phyloP scores from a whole-genome alignment of 441 rosid species.

The Capsella rubella region DNA sequence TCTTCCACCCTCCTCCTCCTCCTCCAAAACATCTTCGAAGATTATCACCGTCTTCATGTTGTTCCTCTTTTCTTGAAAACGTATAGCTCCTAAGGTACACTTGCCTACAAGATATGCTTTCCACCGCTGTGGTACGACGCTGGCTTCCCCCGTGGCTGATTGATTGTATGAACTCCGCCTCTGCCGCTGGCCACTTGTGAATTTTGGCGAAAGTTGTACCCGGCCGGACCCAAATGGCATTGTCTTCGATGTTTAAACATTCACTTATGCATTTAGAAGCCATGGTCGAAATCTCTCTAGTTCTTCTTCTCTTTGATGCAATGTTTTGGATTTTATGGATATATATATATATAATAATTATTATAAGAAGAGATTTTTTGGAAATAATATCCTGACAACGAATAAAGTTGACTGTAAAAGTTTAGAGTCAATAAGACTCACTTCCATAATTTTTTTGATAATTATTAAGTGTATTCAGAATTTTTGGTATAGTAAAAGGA shows the following conservation, averaged over 20 bases:
- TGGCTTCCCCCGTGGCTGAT: constrained; percentile 18
- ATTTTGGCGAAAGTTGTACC: constrained; percentile 20
- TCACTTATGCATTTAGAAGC: constrained; percentile 22
- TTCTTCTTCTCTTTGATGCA: not conserved
- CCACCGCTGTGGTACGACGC: not conserved
- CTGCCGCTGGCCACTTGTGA: constrained; percentile 37
- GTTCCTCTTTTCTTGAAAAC: constrained; percentile 29
- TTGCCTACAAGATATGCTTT: constrained; percentile 30
- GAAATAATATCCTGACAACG: constrained; percentile 12
- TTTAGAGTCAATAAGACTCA: constrained; percentile 13
- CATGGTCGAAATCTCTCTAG: constrained; percentile 1
- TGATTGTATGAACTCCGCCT: constrained; percentile 30
- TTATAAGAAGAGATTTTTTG: constrained; percentile 11
- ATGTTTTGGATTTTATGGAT: not conserved
- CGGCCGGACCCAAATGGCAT: constrained; percentile 1
- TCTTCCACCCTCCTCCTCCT: not conserved
- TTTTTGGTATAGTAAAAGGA: not conserved
- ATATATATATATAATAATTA: not conserved
- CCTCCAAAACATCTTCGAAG: not conserved
- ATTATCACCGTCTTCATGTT: not conserved
- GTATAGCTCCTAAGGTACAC: constrained; percentile 40
- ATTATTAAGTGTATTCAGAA: not conserved
- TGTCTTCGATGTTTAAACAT: constrained; percentile 19
- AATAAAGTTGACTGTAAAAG: constrained; percentile 22
- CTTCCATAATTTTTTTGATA: not conserved